Conservation (phyloP, 192 early-diverging fungal species). For the Rhizoclosmatium globosum region DNA sequence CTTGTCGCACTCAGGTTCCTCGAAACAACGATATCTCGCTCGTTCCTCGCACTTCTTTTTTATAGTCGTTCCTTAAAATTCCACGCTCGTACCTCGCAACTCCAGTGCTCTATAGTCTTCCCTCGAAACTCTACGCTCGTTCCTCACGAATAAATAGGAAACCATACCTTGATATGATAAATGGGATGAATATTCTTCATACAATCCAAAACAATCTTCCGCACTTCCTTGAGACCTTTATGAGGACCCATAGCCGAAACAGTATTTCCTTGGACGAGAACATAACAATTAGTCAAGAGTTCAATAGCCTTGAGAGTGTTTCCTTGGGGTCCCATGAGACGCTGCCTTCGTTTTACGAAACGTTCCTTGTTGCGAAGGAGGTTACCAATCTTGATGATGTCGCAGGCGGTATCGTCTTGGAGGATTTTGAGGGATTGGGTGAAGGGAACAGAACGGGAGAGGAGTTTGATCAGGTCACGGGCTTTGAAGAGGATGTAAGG, state of each 20-base stretch:
- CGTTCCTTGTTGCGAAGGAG: slow-evolving; percentile 95
- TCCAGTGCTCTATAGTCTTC: too few relatives aligned
- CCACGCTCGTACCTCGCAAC: too few relatives aligned
- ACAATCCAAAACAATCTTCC: slow-evolving; percentile 93
- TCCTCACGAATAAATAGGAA: not conserved
- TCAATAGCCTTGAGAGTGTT: slow-evolving; percentile 79
- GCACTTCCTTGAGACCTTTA: slow-evolving; percentile 87
- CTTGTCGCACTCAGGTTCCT: too few relatives aligned
- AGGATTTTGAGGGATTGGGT: slow-evolving; percentile 90
- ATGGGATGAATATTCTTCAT: slow-evolving; percentile 99
- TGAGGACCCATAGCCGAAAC: slow-evolving; percentile 93
- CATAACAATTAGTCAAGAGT: slow-evolving; percentile 92
- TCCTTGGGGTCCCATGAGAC: slow-evolving; percentile 83
- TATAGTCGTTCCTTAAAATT: too few relatives aligned
- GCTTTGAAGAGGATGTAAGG: slow-evolving; percentile 95
- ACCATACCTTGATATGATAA: slow-evolving; percentile 93
- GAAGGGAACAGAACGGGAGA: slow-evolving; percentile 92
- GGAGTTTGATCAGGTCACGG: slow-evolving; percentile 92
- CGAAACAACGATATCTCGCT: too few relatives aligned
- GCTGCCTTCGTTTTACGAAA: slow-evolving; percentile 95
- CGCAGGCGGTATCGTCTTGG: slow-evolving; percentile 91
- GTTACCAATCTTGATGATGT: slow-evolving; percentile 98
- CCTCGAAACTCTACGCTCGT: not conserved
- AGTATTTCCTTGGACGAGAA: slow-evolving; percentile 99
- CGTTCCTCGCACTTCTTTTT: too few relatives aligned